A percentile compares a stretch with the other conserved stretches of the same genome.
These are phyloP conservation scores for Lasiodiplodia citricola DNA, from an alignment of 2,329 filamentous ascomycete genomes.

Conservation along the genomic window DNA sequence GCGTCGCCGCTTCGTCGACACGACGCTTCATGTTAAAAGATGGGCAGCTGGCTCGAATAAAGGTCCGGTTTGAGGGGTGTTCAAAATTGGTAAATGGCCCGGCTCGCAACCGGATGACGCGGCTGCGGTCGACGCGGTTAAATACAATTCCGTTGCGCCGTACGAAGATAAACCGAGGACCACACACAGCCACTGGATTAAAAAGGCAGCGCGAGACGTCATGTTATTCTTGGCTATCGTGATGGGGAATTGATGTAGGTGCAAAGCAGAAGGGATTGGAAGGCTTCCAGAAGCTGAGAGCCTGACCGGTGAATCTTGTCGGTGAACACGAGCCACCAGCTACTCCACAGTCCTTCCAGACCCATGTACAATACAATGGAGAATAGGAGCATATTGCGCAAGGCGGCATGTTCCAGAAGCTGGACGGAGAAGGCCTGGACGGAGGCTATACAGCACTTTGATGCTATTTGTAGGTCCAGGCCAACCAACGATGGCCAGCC, in stretches of 20 bases:
- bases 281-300: neutral
- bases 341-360: conserved; percentile 3
- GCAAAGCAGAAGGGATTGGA: neutral
- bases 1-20: neutral
- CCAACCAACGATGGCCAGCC: neutral
- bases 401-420: conserved; percentile 8
- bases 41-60: neutral
- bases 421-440: neutral
- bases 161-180: neutral
- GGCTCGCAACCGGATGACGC: conserved; percentile 12
- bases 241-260: neutral
- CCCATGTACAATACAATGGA: neutral
- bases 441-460: neutral
- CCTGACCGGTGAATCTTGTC: neutral
- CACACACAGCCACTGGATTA: neutral
- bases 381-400: conserved; percentile 15
- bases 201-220: neutral
- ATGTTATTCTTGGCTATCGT: too few relatives aligned
- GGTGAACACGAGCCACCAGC: conserved; percentile 1
- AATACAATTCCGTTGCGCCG: neutral
- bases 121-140: neutral
- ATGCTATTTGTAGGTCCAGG: neutral
- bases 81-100: neutral
- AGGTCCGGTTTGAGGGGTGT: neutral
- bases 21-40: neutral